Evolutionary conservation across 805 yeast species (phyloP).

Genomic region (Suhomyces prunicola): DNA sequence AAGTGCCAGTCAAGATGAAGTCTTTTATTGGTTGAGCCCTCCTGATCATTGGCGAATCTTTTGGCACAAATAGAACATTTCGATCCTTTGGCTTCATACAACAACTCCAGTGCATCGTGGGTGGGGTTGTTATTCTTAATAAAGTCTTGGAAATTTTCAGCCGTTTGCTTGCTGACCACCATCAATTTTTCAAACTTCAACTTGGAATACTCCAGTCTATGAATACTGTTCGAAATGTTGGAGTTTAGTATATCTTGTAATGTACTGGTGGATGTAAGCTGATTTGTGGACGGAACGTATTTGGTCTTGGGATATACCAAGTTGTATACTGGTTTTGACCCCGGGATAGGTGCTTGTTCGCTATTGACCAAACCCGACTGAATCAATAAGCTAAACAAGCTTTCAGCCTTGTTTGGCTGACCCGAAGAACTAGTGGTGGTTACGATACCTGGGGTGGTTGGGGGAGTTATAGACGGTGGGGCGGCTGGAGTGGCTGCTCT

Average conservation of each 20-base stretch:
- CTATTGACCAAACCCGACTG: constrained; percentile 37
- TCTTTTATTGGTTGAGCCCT: constrained; percentile 52
- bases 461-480: not conserved
- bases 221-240: constrained; percentile 13
- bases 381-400: constrained; percentile 33
- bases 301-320: constrained; percentile 32
- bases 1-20: constrained; percentile 95
- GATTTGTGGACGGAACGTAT: constrained; percentile 17
- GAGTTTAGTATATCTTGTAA: constrained; percentile 23
- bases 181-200: constrained; percentile 30
- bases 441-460: not conserved
- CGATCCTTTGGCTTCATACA: constrained; percentile 62
- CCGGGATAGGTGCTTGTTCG: constrained; percentile 41
- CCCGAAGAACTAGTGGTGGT: not conserved
- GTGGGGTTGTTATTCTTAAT: constrained; percentile 36
- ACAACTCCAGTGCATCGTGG: constrained; percentile 27
- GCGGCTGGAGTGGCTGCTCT: constrained; percentile 8
- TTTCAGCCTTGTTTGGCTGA: constrained; percentile 16
- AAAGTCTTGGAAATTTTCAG: constrained; percentile 31
- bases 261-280: constrained; percentile 16
- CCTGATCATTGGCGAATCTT: constrained; percentile 62
- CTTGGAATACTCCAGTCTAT: constrained; percentile 34
- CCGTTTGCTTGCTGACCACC: constrained; percentile 19
- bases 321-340: constrained; percentile 32
- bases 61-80: constrained; percentile 91